These are phyloP conservation scores for Pleurozium schreberi DNA, from an alignment of 225 moss, liverwort and hornwort genomes.

Conservation along the genomic window DNA sequence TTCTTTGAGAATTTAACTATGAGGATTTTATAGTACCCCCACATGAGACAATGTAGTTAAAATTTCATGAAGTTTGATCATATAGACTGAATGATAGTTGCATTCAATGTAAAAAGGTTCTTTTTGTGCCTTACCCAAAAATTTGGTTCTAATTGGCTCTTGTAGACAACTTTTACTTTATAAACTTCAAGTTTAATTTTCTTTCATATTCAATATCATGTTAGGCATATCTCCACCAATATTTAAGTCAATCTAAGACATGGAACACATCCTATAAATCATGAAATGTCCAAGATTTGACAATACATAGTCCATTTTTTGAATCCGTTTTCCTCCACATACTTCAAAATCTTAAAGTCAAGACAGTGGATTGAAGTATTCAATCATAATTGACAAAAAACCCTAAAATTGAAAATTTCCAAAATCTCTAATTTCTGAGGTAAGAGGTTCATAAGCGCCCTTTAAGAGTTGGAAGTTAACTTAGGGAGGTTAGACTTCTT, in stretches of 20 bases:
- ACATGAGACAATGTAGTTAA: not conserved
- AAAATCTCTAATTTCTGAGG: not conserved
- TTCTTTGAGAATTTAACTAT: not conserved
- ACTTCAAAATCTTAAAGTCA: not conserved
- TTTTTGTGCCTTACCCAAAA: not conserved
- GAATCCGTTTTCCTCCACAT: not conserved
- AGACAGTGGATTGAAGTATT: accelerated
- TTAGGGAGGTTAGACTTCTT: no score
- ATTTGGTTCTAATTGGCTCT: not conserved
- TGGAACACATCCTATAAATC: not conserved
- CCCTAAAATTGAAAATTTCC: not conserved
- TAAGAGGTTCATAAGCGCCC: no score
- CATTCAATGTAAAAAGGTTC: not conserved
- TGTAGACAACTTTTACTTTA: not conserved
- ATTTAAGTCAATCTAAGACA: not conserved
- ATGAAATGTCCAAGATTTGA: not conserved
- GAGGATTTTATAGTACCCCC: not conserved
- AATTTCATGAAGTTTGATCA: not conserved
- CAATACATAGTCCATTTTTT: not conserved
- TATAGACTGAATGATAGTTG: not conserved
- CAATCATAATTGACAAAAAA: not conserved
- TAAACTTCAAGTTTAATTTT: not conserved
- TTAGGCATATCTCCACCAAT: not conserved
- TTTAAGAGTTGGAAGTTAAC: no score
- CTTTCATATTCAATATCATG: not conserved